Percentiles rank a stretch among this genome's conserved stretches.
Conservation (phyloP, 768 basidiomycete species). For the Russula compacta region DNA sequence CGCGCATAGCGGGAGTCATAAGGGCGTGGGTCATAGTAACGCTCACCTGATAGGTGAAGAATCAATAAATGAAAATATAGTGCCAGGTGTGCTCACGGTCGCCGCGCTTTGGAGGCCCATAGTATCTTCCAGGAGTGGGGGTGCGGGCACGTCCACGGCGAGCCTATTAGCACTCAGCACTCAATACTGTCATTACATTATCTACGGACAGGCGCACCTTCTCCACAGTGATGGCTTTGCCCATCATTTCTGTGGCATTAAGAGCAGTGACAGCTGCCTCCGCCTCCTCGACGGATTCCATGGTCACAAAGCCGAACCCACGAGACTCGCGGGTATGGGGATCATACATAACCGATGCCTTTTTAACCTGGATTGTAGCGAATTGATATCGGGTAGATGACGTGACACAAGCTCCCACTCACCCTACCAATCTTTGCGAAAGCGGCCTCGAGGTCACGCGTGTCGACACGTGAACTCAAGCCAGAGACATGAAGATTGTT, state of each 20-base stretch:
- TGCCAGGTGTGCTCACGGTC: constrained; percentile 36
- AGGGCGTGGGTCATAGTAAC: constrained; percentile 86
- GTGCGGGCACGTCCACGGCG: constrained; percentile 84
- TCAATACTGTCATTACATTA: not conserved
- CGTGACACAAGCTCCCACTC: constrained; percentile 23
- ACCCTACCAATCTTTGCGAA: constrained; percentile 88
- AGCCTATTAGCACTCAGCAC: constrained; percentile 39
- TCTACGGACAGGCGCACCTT: constrained; percentile 43
- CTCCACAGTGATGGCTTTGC: constrained; percentile 83
- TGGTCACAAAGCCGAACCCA: constrained; percentile 85
- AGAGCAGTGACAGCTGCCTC: constrained; percentile 83
- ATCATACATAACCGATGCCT: constrained; percentile 57
- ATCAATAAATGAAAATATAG: not conserved
- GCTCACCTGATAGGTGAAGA: constrained; percentile 44
- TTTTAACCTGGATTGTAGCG: constrained; percentile 40
- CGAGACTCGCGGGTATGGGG: constrained; percentile 63
- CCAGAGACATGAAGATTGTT: constrained; percentile 61
- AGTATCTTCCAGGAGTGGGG: constrained; percentile 92
- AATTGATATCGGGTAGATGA: not conserved
- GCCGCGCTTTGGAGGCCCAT: constrained; percentile 79
- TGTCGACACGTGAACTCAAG: constrained; percentile 56
- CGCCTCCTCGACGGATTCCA: constrained; percentile 79
- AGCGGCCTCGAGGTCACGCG: constrained; percentile 77
- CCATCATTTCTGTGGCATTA: constrained; percentile 77
- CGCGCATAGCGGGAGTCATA: constrained; percentile 83